Evolutionary conservation across 352 stramenopile species (phyloP).

Genomic region (Phytophthora sojae): DNA sequence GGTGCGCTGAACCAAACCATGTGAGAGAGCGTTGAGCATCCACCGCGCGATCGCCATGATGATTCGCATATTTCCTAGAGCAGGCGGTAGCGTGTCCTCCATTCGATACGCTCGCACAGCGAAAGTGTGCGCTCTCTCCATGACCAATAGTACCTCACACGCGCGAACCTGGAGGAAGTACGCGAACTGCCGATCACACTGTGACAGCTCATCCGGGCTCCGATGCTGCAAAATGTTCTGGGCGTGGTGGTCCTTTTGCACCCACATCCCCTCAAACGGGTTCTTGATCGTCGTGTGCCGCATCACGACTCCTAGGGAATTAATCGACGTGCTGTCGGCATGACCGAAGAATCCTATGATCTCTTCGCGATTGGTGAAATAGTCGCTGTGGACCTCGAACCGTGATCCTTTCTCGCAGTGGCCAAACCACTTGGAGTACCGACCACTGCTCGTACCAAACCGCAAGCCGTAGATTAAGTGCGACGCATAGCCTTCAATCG

Average conservation of each 20-base stretch:
- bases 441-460: constrained; percentile 61
- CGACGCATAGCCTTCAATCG: constrained; percentile 75
- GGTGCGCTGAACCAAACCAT: constrained; percentile 72
- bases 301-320: constrained; percentile 72
- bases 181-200: constrained; percentile 77
- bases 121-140: constrained; percentile 70
- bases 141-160: constrained; percentile 68
- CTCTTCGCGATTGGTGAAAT: constrained; percentile 57
- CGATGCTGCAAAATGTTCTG: constrained; percentile 25
- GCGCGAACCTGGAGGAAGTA: constrained; percentile 85
- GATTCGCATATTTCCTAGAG: constrained; percentile 48
- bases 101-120: constrained; percentile 57
- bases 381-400: constrained; percentile 74
- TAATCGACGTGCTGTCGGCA: constrained; percentile 67
- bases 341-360: constrained; percentile 78
- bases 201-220: constrained; percentile 35
- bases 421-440: constrained; percentile 83
- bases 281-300: constrained; percentile 74
- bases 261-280: constrained; percentile 84
- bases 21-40: constrained; percentile 70
- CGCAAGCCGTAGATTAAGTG: constrained; percentile 75
- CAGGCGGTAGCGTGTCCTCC: constrained; percentile 34
- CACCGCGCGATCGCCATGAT: constrained; percentile 72
- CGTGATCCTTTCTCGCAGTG: constrained; percentile 72
- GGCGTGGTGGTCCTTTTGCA: constrained; percentile 39